Evolutionary conservation across 768 basidiomycete genomes (phyloP).

Genomic region (Xanthoconium purpureum): DNA sequence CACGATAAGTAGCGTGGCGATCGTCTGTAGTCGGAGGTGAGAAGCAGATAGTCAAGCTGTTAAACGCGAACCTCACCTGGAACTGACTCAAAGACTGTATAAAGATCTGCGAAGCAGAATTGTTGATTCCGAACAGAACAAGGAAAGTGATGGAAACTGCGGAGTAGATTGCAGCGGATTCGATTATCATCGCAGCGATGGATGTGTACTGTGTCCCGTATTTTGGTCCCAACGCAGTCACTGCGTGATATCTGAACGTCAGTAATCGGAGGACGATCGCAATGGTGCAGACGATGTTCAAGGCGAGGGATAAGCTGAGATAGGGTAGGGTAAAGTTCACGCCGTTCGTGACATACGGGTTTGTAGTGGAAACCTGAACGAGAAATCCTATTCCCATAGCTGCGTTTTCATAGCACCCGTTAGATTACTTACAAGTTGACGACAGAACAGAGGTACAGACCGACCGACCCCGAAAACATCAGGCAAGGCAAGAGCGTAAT

Average conservation of each 20-base stretch:
- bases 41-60: too few relatives aligned
- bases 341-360: slow-evolving; percentile 5
- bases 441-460: background rate
- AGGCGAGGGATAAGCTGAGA: slow-evolving; percentile 24
- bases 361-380: slow-evolving; percentile 11
- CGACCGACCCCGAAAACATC: slow-evolving; percentile 5
- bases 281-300: slow-evolving; percentile 35
- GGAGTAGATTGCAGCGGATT: slow-evolving; percentile 34
- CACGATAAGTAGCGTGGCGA: slow-evolving; percentile 7
- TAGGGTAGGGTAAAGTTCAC: slow-evolving; percentile 24
- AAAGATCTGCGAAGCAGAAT: slow-evolving; percentile 27
- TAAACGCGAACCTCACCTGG: slow-evolving; percentile 18
- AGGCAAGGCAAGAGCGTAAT: slow-evolving; percentile 8
- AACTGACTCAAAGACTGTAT: slow-evolving; percentile 27
- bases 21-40: background rate
- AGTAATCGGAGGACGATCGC: slow-evolving; percentile 31
- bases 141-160: slow-evolving; percentile 30
- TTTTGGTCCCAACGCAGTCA: slow-evolving; percentile 19
- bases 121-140: slow-evolving; percentile 21
- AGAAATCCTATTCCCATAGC: slow-evolving; percentile 9
- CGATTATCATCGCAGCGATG: slow-evolving; percentile 35
- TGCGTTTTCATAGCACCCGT: background rate
- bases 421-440: background rate
- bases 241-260: slow-evolving; percentile 11
- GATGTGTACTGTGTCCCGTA: slow-evolving; percentile 29